A percentile compares a stretch with the other conserved stretches of the same genome.
Conservation (phyloP, 257 asterid species). For the Solanum chilense region DNA sequence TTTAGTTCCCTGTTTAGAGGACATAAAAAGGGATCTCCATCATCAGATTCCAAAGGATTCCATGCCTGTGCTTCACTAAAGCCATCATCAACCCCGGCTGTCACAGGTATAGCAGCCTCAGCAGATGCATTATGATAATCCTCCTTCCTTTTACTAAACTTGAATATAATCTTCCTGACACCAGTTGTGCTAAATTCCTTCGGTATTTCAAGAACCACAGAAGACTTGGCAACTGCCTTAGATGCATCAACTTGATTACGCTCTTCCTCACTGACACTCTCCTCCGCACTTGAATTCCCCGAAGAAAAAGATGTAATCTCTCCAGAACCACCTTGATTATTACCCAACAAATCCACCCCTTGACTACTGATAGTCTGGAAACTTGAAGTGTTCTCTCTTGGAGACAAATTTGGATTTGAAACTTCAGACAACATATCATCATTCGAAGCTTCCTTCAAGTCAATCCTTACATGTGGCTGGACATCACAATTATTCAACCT, state of each 20-base stretch:
- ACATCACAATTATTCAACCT: slow-evolving; percentile 13
- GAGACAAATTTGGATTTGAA: slow-evolving; percentile 68
- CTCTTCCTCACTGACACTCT: slow-evolving; percentile 44
- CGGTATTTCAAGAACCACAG: slow-evolving; percentile 91
- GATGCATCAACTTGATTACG: slow-evolving; percentile 26
- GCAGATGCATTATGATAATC: slow-evolving; percentile 22
- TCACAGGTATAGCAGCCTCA: slow-evolving; percentile 26
- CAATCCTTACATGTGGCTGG: slow-evolving; percentile 23
- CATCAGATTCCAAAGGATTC: slow-evolving; percentile 19
- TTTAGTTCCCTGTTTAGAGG: slow-evolving; percentile 44
- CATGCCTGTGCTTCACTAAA: slow-evolving; percentile 17
- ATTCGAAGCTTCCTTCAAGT: slow-evolving; percentile 57
- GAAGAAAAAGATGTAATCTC: slow-evolving; percentile 63
- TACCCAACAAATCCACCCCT: slow-evolving; percentile 26
- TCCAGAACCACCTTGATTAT: slow-evolving; percentile 48
- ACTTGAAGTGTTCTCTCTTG: slow-evolving; percentile 49
- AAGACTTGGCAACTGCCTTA: slow-evolving; percentile 38
- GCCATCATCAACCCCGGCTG: slow-evolving; percentile 23
- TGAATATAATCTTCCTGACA: slow-evolving; percentile 82
- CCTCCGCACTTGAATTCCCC: slow-evolving; percentile 37
- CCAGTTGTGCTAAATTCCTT: slow-evolving; percentile 86
- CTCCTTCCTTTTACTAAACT: slow-evolving; percentile 78
- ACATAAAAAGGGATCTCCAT: slow-evolving; percentile 25
- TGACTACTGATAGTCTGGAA: slow-evolving; percentile 37
- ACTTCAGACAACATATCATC: slow-evolving; percentile 87